These are phyloP conservation scores for Erigeron canadensis DNA, from an alignment of 129 eudicot genomes.

Conservation along the genomic window DNA sequence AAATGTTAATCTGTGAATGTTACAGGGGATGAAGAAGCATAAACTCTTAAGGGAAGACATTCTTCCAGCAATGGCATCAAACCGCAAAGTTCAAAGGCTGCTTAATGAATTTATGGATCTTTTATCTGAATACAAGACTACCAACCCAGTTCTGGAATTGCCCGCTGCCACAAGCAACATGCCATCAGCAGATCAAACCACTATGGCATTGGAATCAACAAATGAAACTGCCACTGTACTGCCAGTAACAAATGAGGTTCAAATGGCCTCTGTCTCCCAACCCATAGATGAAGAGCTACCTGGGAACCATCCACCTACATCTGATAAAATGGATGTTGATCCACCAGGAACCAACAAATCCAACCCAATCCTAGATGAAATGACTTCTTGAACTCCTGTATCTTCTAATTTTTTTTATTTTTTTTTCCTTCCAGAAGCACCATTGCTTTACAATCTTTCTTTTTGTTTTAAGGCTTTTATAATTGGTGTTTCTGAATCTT, in stretches of 20 bases:
- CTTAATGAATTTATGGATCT: constrained; percentile 95
- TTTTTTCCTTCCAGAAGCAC: not conserved
- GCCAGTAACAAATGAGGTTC: constrained; percentile 1
- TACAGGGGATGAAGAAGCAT: constrained; percentile 90
- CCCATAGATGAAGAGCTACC: constrained; percentile 33
- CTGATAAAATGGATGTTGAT: constrained; percentile 52
- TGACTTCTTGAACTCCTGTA: constrained; percentile 27
- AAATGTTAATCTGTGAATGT: not conserved
- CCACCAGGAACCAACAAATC: constrained; percentile 29
- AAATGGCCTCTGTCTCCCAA: constrained; percentile 28
- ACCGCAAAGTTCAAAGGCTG: constrained; percentile 86
- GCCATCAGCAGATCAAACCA: constrained; percentile 29
- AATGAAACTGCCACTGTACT: constrained; percentile 10
- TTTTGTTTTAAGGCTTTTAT: not conserved
- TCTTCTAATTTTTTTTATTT: not conserved
- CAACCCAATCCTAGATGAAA: constrained; percentile 22
- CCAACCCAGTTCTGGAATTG: constrained; percentile 20
- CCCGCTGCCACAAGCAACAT: constrained; percentile 21
- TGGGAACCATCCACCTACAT: constrained; percentile 16
- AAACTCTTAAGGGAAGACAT: constrained; percentile 87
- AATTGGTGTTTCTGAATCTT: not conserved
- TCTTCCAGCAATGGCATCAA: constrained; percentile 99
- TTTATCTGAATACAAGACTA: constrained; percentile 68
- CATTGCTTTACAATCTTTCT: not conserved
- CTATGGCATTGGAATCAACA: constrained; percentile 23